These are phyloP conservation scores for button mushroom (Agaricus bisporus) DNA, from an alignment of 768 basidiomycete species.

Conservation along the genomic window DNA sequence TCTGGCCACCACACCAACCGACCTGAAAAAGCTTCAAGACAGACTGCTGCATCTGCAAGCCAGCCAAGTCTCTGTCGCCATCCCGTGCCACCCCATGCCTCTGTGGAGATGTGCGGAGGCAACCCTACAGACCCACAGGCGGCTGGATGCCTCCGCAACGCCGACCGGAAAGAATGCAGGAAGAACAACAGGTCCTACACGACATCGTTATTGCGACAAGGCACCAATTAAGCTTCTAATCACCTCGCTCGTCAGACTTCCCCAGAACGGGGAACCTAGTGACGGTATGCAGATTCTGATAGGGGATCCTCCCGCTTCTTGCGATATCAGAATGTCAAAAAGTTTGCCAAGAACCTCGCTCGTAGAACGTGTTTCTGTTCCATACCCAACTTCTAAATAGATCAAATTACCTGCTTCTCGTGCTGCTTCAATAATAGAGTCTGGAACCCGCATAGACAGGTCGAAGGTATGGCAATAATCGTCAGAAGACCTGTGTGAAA, in stretches of 20 bases:
- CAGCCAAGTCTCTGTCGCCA: constrained; percentile 80
- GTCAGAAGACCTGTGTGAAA: constrained; percentile 37
- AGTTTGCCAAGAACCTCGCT: constrained; percentile 20
- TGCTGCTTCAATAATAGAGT: constrained; percentile 40
- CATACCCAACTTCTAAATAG: constrained; percentile 3
- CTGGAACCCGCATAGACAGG: constrained; percentile 57
- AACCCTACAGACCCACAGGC: constrained; percentile 67
- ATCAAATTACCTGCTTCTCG: constrained; percentile 18
- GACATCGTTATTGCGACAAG: constrained; percentile 2
- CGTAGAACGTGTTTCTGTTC: constrained; percentile 8
- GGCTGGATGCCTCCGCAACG: constrained; percentile 51
- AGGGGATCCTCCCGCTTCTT: constrained; percentile 25
- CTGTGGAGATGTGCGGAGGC: constrained; percentile 54
- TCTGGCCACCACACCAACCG: constrained; percentile 7
- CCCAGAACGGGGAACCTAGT: constrained; percentile 66
- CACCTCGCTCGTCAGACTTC: constrained; percentile 53
- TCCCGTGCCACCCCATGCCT: constrained; percentile 53
- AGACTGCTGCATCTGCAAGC: constrained; percentile 71
- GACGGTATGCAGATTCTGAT: constrained; percentile 58
- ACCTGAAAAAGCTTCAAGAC: constrained; percentile 78
- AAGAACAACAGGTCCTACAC: constrained; percentile 65
- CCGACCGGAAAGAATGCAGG: constrained; percentile 56
- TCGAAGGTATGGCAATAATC: constrained; percentile 71
- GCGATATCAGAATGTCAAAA: constrained; percentile 21
- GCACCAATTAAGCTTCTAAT: constrained; percentile 14